A percentile compares a stretch with the other conserved stretches of the same genome.
These are phyloP conservation scores for Aspergillus bridgeri DNA, from an alignment of 495 filamentous ascomycete genomes.

Conservation along the genomic window DNA sequence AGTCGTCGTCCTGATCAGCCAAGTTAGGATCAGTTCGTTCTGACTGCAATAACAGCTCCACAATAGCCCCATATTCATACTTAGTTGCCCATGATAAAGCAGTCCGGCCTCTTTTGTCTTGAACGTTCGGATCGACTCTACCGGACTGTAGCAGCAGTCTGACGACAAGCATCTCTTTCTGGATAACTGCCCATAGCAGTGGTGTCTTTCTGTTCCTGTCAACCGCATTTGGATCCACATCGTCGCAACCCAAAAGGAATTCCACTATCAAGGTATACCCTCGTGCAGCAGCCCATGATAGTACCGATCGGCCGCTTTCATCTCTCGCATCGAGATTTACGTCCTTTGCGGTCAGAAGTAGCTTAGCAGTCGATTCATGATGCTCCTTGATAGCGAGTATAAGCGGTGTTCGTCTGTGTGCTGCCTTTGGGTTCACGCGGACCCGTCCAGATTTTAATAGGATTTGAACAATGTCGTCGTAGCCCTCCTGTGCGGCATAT, in stretches of 20 bases:
- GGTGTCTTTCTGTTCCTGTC: neutral
- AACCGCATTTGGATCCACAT: neutral
- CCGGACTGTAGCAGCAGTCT: neutral
- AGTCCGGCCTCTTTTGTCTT: constrained; percentile 2
- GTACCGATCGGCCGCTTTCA: neutral
- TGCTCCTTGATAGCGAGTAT: neutral
- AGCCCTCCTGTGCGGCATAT: neutral
- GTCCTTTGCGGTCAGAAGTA: neutral
- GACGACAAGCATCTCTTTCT: neutral
- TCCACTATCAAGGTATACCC: neutral
- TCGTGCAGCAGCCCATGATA: neutral
- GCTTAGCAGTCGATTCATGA: neutral
- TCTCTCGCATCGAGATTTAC: neutral
- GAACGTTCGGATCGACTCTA: neutral
- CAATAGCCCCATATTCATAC: neutral
- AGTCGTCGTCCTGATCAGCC: neutral
- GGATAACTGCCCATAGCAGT: neutral
- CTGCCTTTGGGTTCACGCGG: neutral
- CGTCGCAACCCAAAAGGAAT: neutral
- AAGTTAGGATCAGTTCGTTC: neutral
- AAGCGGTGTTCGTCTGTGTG: neutral
- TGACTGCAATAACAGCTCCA: neutral
- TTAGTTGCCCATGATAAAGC: constrained; percentile 2
- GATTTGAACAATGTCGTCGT: neutral
- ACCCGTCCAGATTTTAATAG: neutral